Percentiles rank a stretch among this genome's conserved stretches.
Conservation (phyloP, 495 filamentous ascomycete species). For the Lepidopterella palustris region DNA sequence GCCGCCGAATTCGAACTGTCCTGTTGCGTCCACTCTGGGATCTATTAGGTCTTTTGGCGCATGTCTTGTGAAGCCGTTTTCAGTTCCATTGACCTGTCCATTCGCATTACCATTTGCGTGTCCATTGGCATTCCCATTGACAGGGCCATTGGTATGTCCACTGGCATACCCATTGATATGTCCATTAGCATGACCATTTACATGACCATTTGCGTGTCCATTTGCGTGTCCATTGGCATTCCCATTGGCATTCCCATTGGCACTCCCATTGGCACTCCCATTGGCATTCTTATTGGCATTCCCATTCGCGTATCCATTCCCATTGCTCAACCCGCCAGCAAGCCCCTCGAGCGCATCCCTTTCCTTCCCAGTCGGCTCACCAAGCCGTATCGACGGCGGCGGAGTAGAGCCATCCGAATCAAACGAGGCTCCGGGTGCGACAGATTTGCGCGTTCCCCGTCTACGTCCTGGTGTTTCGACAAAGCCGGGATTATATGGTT, state of each 20-base stretch:
- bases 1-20: slow-evolving; percentile 85
- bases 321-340: slow-evolving; percentile 1
- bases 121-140: slow-evolving; percentile 6
- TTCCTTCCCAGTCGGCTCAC: slow-evolving; percentile 5
- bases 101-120: slow-evolving; percentile 11
- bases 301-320: not conserved
- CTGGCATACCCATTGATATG: slow-evolving; percentile 2
- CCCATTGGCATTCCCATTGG: slow-evolving; percentile 21
- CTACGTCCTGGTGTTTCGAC: slow-evolving; percentile 40
- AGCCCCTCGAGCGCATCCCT: not conserved
- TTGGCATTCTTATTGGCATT: slow-evolving; percentile 2
- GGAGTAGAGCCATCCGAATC: slow-evolving; percentile 19
- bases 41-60: slow-evolving; percentile 37
- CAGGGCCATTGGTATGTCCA: slow-evolving; percentile 2
- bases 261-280: slow-evolving; percentile 16
- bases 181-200: slow-evolving; percentile 27
- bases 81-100: slow-evolving; percentile 15
- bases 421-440: slow-evolving; percentile 12
- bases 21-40: slow-evolving; percentile 71
- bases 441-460: slow-evolving; percentile 32
- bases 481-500: slow-evolving; percentile 38
- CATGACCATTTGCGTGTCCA: slow-evolving; percentile 15
- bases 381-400: not conserved
- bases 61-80: slow-evolving; percentile 2
- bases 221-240: slow-evolving; percentile 20